These are phyloP conservation scores for Ganoderma resinaceum DNA, from an alignment of 1,284 basidiomycete genomes.

Conservation along the genomic window DNA sequence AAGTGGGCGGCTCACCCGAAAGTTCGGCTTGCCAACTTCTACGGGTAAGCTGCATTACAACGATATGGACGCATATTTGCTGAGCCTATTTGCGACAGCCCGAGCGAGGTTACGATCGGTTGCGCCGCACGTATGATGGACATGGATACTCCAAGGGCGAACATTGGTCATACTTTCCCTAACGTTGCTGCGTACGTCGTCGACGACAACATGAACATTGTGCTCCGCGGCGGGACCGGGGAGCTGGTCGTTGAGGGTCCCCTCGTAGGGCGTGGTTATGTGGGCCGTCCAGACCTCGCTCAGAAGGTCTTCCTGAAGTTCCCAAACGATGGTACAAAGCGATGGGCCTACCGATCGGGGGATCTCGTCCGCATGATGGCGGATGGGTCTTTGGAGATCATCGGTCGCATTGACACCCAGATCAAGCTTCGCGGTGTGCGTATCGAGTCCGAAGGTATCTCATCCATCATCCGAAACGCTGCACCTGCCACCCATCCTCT, in stretches of 20 bases:
- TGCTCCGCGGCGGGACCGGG: slow-evolving; percentile 54
- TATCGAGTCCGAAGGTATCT: slow-evolving; percentile 61
- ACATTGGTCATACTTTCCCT: slow-evolving; percentile 50
- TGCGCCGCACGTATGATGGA: slow-evolving; percentile 57
- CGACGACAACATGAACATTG: slow-evolving; percentile 47
- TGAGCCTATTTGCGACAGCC: slow-evolving; percentile 33
- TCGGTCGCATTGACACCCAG: slow-evolving; percentile 63
- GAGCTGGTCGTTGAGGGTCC: slow-evolving; percentile 60
- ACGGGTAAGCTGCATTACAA: slow-evolving; percentile 45
- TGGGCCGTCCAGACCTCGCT: slow-evolving; percentile 52
- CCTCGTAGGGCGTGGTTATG: slow-evolving; percentile 59
- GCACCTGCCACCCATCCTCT: slow-evolving; percentile 41
- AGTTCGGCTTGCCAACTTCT: slow-evolving; percentile 57
- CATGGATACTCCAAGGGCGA: slow-evolving; percentile 47
- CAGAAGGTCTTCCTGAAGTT: slow-evolving; percentile 56
- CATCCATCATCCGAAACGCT: slow-evolving; percentile 52
- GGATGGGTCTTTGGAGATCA: slow-evolving; percentile 57
- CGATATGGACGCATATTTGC: slow-evolving; percentile 6
- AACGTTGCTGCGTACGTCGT: slow-evolving; percentile 49
- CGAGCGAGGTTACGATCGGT: slow-evolving; percentile 58
- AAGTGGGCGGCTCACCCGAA: slow-evolving; percentile 56
- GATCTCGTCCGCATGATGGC: slow-evolving; percentile 63
- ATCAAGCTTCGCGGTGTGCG: slow-evolving; percentile 62
- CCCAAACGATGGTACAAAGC: slow-evolving; percentile 45
- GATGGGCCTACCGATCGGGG: slow-evolving; percentile 58